Evolutionary conservation across 257 asterid species (phyloP), one percentile per base, ranked within the genome.

Genomic region (Solanum paucissectum): DNA sequence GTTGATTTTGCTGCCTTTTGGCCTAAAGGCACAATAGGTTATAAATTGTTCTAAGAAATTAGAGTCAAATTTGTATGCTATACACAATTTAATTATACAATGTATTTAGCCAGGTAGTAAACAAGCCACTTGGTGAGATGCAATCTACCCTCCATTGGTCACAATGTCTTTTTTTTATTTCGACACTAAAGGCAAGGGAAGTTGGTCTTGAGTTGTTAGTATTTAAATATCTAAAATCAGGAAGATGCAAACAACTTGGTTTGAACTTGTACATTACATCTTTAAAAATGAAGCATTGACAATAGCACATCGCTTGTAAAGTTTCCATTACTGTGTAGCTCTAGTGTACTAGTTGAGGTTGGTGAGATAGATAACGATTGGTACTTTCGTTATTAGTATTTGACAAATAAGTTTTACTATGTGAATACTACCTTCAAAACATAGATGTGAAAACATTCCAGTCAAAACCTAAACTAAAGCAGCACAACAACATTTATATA

Each of bases 401-500:
- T 8, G 77, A 71, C 77, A 71, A 71, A n/a, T 12, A 76, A 76
- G 83, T n/a, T 76, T 10, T n/a, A 38, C 34, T n/a, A 40, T n/a
- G n/a, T 90, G 83, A 95, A 94, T 37, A 37, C 40, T 37, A 37
- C 40, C 1, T 37, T 1, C 1, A 37, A 37, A 37, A 37, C 9
- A 37, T 37, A 37, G 40, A 7, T 37, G 40, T 37, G 1, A 37
- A 7, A 37, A 1, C 40, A 37, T 37, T 37, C 40, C 1, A 37
- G 40, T 37, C 40, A 37, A 37, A 37, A 37, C 9, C 9, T 37
- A 37, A 37, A 37, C 40, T 37, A 9, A 37, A 37, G 40, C 40
- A 37, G 2, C 40, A 37, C 40, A 37, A 37, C 40, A 37, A 37
- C 40, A 37, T 37, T 37, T 37, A 37, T 37, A 37, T 37, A 37